Percentiles rank a stretch among this genome's conserved stretches.
Evolutionary conservation across 192 early-diverging fungal species (phyloP).

Genomic region (Dimargaris xerosporica): DNA sequence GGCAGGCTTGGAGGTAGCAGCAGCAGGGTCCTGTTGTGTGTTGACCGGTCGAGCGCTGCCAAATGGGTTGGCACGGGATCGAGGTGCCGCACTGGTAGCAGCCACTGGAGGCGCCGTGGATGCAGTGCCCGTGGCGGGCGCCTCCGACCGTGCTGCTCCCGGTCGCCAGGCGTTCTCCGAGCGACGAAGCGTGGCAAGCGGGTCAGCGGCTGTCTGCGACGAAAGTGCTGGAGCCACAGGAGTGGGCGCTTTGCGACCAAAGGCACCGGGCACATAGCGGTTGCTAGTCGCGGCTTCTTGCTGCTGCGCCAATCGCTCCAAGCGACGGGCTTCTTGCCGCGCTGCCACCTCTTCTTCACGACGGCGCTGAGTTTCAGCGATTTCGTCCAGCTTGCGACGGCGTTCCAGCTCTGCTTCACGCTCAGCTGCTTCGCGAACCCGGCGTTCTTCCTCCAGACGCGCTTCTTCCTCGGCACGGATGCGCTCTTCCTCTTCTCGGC

Average conservation of each 20-base stretch:
- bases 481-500: slow-evolving; percentile 22
- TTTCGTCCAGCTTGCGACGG: slow-evolving; percentile 27
- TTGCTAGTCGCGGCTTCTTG: background rate
- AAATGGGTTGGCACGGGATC: no score
- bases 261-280: background rate
- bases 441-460: slow-evolving; percentile 29
- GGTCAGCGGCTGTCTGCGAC: background rate
- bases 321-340: slow-evolving; percentile 11
- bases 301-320: background rate
- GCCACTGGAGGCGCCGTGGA: no score
- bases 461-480: slow-evolving; percentile 24
- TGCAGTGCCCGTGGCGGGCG: no score
- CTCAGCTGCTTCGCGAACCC: slow-evolving; percentile 1
- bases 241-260: background rate
- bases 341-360: slow-evolving; percentile 7
- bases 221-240: background rate
- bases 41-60: no score
- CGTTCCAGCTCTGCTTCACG: slow-evolving; percentile 26
- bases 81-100: no score
- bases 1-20: no score
- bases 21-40: no score
- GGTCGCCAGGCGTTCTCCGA: slow-evolving; percentile 11
- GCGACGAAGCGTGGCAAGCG: slow-evolving; percentile 1
- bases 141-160: no score
- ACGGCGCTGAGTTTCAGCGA: slow-evolving; percentile 28